A percentile compares a stretch with the other conserved stretches of the same genome.
Evolutionary conservation across 2,329 filamentous ascomycete genomes (phyloP).

Genomic region (Aspergillus sp.): DNA sequence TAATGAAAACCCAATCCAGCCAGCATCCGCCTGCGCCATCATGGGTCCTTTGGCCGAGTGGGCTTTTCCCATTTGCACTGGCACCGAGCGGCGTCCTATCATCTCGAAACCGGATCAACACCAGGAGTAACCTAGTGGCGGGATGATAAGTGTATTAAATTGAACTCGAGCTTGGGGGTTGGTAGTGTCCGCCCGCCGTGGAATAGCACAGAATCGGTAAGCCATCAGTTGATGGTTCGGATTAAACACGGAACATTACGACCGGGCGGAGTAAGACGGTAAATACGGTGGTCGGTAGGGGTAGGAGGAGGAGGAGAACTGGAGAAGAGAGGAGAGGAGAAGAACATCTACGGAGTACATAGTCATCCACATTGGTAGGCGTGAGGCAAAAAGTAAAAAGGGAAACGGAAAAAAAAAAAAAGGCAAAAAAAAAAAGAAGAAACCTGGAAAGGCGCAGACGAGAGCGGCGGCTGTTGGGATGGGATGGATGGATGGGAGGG

Average conservation of each 20-base stretch:
- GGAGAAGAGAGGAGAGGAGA: neutral
- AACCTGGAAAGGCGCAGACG: slow-evolving; percentile 8
- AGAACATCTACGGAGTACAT: too few species aligned
- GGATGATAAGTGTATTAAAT: slow-evolving; percentile 1
- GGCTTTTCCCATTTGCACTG: neutral
- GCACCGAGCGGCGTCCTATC: slow-evolving; percentile 2
- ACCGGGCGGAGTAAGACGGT: slow-evolving; percentile 10
- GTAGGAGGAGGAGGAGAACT: neutral
- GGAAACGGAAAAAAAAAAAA: neutral
- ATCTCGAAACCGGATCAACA: slow-evolving; percentile 10
- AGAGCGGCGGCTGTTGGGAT: slow-evolving; percentile 5
- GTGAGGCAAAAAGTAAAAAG: neutral
- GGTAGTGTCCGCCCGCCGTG: neutral
- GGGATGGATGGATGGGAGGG: neutral
- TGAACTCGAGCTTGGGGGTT: slow-evolving; percentile 2
- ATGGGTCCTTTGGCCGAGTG: slow-evolving; percentile 8
- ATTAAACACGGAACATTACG: slow-evolving; percentile 6
- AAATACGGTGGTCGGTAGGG: neutral
- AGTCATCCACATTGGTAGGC: too few species aligned
- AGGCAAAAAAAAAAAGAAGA: neutral
- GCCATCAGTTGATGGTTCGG: slow-evolving; percentile 8
- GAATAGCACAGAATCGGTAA: slow-evolving; percentile 5
- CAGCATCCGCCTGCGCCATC: slow-evolving; percentile 1
- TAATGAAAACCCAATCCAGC: neutral
- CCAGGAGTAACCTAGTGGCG: neutral